These are phyloP conservation scores for Cadophora sp. DNA, from an alignment of 2,329 filamentous ascomycete genomes.

Conservation along the genomic window DNA sequence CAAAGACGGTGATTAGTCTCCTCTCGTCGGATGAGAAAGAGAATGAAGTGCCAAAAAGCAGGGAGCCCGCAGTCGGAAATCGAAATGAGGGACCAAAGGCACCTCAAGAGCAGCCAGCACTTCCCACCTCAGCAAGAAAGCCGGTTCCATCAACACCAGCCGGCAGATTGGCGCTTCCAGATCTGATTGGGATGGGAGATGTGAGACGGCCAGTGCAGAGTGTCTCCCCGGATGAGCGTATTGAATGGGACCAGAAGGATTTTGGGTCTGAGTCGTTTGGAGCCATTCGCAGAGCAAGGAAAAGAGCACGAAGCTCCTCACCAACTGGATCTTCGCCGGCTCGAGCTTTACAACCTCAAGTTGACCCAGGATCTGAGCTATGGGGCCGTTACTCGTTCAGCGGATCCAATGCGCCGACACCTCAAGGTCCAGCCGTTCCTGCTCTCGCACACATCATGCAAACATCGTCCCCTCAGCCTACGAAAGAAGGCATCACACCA, in stretches of 20 bases:
- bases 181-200: constrained; percentile 55
- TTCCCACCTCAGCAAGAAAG: constrained; percentile 38
- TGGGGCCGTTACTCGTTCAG: constrained; percentile 77
- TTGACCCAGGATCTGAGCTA: constrained; percentile 75
- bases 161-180: constrained; percentile 62
- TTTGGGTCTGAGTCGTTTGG: constrained; percentile 53
- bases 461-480: constrained; percentile 72
- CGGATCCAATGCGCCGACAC: constrained; percentile 41
- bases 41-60: constrained; percentile 28
- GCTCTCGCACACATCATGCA: constrained; percentile 69
- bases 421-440: constrained; percentile 52
- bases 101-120: constrained; percentile 24
- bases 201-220: constrained; percentile 53
- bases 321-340: constrained; percentile 70
- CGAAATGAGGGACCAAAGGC: constrained; percentile 1
- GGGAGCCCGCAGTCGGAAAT: neutral
- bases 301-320: constrained; percentile 77
- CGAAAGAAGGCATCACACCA: constrained; percentile 49
- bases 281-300: constrained; percentile 54
- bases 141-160: constrained; percentile 54
- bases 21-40: constrained; percentile 40
- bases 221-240: constrained; percentile 64
- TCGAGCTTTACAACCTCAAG: constrained; percentile 63
- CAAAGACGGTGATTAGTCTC: constrained; percentile 33
- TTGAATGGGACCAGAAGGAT: constrained; percentile 63